These are phyloP conservation scores for Phytophthora sp. DNA, from an alignment of 352 stramenopile genomes.

Conservation along the genomic window DNA sequence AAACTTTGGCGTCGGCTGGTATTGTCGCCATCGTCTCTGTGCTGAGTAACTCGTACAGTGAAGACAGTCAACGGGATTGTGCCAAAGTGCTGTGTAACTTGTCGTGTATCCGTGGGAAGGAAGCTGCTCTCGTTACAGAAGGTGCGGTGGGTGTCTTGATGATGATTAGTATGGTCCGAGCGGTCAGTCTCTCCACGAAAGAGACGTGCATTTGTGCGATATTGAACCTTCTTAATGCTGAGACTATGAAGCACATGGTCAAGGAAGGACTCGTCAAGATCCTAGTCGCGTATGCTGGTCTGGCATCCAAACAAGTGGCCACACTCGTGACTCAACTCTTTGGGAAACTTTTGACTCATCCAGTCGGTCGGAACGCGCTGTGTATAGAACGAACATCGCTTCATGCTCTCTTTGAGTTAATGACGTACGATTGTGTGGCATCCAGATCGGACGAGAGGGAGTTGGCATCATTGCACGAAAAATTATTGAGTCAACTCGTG, in stretches of 20 bases:
- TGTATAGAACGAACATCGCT: slow-evolving; percentile 54
- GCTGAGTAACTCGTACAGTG: slow-evolving; percentile 84
- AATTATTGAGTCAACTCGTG: slow-evolving; percentile 55
- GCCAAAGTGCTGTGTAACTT: slow-evolving; percentile 78
- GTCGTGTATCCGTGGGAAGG: slow-evolving; percentile 56
- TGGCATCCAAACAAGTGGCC: slow-evolving; percentile 33
- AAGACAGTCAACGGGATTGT: slow-evolving; percentile 80
- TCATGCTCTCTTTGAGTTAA: slow-evolving; percentile 56
- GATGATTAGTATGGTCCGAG: slow-evolving; percentile 84
- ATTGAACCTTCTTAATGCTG: slow-evolving; percentile 63
- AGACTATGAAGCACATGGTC: slow-evolving; percentile 72
- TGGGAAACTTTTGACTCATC: slow-evolving; percentile 59
- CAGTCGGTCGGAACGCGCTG: slow-evolving; percentile 50
- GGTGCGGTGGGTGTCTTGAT: slow-evolving; percentile 71
- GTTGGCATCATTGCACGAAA: slow-evolving; percentile 43
- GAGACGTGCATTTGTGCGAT: slow-evolving; percentile 72
- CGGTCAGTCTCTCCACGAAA: slow-evolving; percentile 64
- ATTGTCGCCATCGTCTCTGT: slow-evolving; percentile 60
- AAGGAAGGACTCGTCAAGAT: slow-evolving; percentile 75
- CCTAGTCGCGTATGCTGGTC: slow-evolving; percentile 48
- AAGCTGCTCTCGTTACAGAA: slow-evolving; percentile 59
- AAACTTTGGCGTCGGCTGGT: slow-evolving; percentile 51
- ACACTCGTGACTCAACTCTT: slow-evolving; percentile 62
- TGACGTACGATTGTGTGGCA: slow-evolving; percentile 27
- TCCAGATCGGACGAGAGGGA: neutral